phyloP scores from a whole-genome alignment of 371 early-diverging fungal species.

The Funneliformis caledonium region DNA sequence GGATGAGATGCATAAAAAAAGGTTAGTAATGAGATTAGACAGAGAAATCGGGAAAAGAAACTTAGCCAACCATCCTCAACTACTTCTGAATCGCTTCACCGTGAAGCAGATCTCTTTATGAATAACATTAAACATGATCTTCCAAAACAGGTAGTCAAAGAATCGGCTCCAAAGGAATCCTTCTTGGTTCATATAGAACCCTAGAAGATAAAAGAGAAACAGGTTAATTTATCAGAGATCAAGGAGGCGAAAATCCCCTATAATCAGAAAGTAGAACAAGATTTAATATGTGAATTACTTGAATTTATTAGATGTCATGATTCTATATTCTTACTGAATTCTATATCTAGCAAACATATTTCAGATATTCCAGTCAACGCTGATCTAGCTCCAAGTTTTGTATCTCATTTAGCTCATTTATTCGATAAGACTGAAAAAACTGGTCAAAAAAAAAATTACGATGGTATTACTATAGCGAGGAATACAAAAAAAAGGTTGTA shows the following conservation, averaged over 20 bases:
- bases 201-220: too few species aligned
- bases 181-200: too few species aligned
- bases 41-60: conserved; percentile 25
- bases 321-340: neutral
- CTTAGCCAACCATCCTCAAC: neutral
- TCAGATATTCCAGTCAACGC: neutral
- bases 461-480: conserved; percentile 38
- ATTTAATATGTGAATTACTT: conserved; percentile 28
- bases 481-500: conserved; percentile 33
- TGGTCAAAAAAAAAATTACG: neutral
- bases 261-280: conserved; percentile 28
- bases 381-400: neutral
- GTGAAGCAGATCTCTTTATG: too few species aligned
- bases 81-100: too few species aligned
- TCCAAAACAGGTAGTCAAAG: too few species aligned
- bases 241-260: neutral
- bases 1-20: conserved; percentile 26
- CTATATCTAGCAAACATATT: conserved; percentile 22
- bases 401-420: conserved; percentile 17
- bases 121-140: too few species aligned
- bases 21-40: conserved; percentile 35
- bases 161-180: too few species aligned
- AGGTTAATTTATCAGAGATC: too few species aligned
- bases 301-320: conserved; percentile 32
- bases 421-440: conserved; percentile 17